Evolutionary conservation across 163 green algal species (phyloP).

Genomic region (Scenedesmus sp.): DNA sequence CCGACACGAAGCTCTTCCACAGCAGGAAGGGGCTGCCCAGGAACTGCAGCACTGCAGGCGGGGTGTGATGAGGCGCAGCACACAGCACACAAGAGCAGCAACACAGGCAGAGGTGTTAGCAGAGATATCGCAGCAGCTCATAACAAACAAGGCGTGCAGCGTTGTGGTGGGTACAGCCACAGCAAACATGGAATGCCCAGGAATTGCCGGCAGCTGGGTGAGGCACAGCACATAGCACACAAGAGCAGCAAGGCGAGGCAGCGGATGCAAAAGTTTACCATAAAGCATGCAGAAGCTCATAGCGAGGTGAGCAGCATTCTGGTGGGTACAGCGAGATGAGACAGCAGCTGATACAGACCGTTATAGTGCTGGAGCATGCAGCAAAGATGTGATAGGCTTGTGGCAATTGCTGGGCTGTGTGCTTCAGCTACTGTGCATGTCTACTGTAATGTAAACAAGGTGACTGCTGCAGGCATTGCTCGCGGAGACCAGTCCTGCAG

Average conservation of each 20-base stretch:
- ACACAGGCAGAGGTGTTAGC: neutral
- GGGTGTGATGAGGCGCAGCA: too few species aligned
- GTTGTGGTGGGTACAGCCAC: neutral
- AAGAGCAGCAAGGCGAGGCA: too few species aligned
- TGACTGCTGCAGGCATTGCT: neutral
- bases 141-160: neutral
- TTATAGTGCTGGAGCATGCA: too few species aligned
- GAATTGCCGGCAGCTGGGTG: neutral
- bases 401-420: neutral
- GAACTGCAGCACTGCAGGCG: slow-evolving; percentile 86
- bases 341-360: too few species aligned
- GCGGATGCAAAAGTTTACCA: too few species aligned
- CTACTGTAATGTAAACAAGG: neutral
- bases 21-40: slow-evolving; percentile 88
- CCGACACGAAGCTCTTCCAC: slow-evolving; percentile 74
- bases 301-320: too few species aligned
- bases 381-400: neutral
- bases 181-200: neutral
- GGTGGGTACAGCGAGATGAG: too few species aligned
- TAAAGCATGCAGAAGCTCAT: too few species aligned
- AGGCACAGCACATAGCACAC: neutral
- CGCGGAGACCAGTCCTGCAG: neutral
- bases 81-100: neutral
- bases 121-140: neutral
- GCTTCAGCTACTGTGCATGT: neutral